Conservation (phyloP, 331 rosid genomes). For the Quercus phellos region DNA sequence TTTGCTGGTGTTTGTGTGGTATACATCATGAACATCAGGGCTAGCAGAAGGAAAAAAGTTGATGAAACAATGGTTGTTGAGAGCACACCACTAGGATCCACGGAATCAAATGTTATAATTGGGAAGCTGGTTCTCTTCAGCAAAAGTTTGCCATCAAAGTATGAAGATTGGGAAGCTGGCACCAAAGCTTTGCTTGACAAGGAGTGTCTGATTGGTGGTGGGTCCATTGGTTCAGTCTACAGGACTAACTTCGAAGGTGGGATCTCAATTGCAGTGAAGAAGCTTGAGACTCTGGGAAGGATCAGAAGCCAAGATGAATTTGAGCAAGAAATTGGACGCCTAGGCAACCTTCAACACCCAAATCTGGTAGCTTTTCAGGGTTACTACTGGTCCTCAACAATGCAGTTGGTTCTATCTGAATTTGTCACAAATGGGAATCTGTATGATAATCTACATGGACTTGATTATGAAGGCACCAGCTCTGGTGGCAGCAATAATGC, state of each 20-base stretch:
- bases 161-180: constrained; percentile 99
- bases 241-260: constrained; percentile 79
- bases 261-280: constrained; percentile 89
- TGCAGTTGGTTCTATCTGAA: constrained; percentile 89
- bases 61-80: constrained; percentile 60
- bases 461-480: constrained; percentile 76
- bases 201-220: constrained; percentile 84
- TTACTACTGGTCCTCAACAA: constrained; percentile 89
- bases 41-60: constrained; percentile 48
- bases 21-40: constrained; percentile 66
- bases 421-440: constrained; percentile 80
- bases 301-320: constrained; percentile 90
- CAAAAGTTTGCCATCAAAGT: constrained; percentile 87
- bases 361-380: constrained; percentile 87
- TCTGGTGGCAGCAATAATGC: constrained; percentile 60
- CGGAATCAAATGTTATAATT: constrained; percentile 72
- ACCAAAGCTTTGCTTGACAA: constrained; percentile 91
- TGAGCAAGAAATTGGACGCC: constrained; percentile 83
- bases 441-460: constrained; percentile 79
- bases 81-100: constrained; percentile 82
- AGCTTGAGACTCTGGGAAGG: constrained; percentile 90
- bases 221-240: constrained; percentile 89
- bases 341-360: constrained; percentile 71
- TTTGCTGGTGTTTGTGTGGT: constrained; percentile 84
- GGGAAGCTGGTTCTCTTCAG: constrained; percentile 97